phyloP scores from a whole-genome alignment of 116 monocot species.

The Trichopus zeylanicus region DNA sequence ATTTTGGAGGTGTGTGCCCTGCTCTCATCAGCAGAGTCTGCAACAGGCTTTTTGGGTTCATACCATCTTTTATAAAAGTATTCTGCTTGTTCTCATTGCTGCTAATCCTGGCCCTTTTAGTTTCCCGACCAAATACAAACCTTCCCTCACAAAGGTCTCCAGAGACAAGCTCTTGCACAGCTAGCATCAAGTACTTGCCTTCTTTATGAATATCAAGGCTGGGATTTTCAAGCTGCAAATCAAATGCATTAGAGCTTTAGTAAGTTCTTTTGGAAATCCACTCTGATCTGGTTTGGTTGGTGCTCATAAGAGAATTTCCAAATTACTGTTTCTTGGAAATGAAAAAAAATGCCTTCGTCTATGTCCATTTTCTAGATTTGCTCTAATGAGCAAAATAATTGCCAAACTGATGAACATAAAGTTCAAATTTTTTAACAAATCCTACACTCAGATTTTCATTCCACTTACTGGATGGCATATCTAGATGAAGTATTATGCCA shows the following conservation, averaged over 20 bases:
- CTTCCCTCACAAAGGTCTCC: slow-evolving; percentile 92
- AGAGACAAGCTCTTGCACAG: slow-evolving; percentile 74
- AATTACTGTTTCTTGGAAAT: no score
- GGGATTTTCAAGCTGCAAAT: slow-evolving; percentile 76
- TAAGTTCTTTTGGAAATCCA: no score
- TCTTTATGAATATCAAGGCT: slow-evolving; percentile 83
- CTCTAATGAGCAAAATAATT: no score
- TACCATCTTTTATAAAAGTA: slow-evolving; percentile 46
- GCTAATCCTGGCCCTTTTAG: slow-evolving; percentile 24
- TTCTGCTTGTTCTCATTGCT: slow-evolving; percentile 16
- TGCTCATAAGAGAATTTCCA: no score
- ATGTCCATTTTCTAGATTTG: no score
- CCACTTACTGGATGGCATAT: no score
- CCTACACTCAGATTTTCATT: no score
- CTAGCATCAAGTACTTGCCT: slow-evolving; percentile 80
- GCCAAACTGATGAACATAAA: no score
- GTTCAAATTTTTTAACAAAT: no score
- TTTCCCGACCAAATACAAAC: slow-evolving; percentile 93
- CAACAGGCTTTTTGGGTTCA: slow-evolving; percentile 81
- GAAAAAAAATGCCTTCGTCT: no score
- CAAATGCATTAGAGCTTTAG: not conserved
- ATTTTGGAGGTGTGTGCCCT: slow-evolving; percentile 88
- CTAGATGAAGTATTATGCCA: no score
- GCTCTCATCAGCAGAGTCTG: slow-evolving; percentile 96
- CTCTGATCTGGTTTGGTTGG: no score